Base-by-base conservation (phyloP, 768 basidiomycete genomes). In the Pulveroboletus ravenelii region DNA sequence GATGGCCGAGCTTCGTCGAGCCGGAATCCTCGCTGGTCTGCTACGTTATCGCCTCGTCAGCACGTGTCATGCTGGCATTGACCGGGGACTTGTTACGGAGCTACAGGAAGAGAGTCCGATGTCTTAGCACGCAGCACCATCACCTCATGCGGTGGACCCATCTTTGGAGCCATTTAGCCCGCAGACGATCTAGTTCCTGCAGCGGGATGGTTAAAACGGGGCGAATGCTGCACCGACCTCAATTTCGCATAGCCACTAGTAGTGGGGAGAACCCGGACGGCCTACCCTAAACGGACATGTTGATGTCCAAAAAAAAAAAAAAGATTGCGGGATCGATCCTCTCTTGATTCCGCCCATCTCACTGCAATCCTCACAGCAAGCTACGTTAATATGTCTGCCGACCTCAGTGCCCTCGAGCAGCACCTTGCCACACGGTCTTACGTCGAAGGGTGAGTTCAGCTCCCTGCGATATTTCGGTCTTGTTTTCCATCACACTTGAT, bases 361-460 rank as follows among this genome's bases (percentile, higher is more conserved):
- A 35, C 39, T 35, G 32, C 35, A 47, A 18, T 35, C 41, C 34
- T 45, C 51, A 53, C 40, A n/a, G n/a, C n/a, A n/a, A n/a, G n/a
- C n/a, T n/a, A 62, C 53, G 45, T 58, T 50, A 65, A 61, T 12
- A 90, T 88, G 87, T 79, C 87, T 62, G 74, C 72, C 58, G 74
- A 89, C 70, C 76, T 89, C 58, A 56, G 66, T 27, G 81, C 86
- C 58, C 86, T 97, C 65, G 89, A 98, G 67, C 68, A 84, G 51
- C 90, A 94, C 79, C 89, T 99, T 62, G 68, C 84, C 50, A 80
- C 85, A 63, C 79, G 89, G 68, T 91, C 91, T 52, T 95, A 95
- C 69, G 78, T 95, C 44, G 89, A 93, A 68, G 93, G 93, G 93
- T 94, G 50, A 80, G 89, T 78, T 17, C 48, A 30, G 32, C 47